Percentiles rank a stretch among this genome's conserved stretches.
phyloP scores from a whole-genome alignment of 192 early-diverging fungal species.

The Backusella sp. region DNA sequence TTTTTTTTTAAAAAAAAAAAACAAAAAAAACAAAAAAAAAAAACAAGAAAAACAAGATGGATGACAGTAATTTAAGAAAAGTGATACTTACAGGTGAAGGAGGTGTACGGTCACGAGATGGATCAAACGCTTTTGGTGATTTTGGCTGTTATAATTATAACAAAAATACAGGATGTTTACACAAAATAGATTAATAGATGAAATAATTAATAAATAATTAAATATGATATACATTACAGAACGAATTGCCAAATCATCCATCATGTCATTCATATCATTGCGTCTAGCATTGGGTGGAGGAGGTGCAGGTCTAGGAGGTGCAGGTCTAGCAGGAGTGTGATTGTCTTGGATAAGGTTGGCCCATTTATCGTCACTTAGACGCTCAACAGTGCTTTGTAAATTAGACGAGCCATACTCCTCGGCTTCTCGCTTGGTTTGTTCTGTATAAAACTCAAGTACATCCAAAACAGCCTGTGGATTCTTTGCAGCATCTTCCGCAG shows the following conservation, averaged over 20 bases:
- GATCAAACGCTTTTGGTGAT: constrained; percentile 1
- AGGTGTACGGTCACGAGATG: neutral
- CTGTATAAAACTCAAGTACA: constrained; percentile 97
- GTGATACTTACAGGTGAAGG: constrained; percentile 6
- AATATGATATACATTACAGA: constrained; percentile 1
- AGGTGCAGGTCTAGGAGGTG: constrained; percentile 25
- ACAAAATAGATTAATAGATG: neutral
- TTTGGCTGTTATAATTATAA: neutral
- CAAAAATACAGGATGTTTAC: neutral
- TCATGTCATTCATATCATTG: constrained; percentile 33
- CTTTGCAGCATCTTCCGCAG: constrained; percentile 95
- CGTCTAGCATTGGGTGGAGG: constrained; percentile 28
- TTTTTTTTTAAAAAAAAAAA: constrained; percentile 36
- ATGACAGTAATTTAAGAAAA: constrained; percentile 48
- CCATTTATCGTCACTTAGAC: constrained; percentile 41
- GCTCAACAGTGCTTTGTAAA: constrained; percentile 20
- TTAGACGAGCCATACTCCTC: constrained; percentile 44
- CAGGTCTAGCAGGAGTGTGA: constrained; percentile 8
- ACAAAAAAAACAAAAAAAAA: neutral
- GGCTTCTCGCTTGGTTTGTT: constrained; percentile 61
- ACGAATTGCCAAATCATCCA: constrained; percentile 34
- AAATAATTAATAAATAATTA: neutral
- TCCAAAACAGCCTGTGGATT: constrained; percentile 99
- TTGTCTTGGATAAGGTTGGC: constrained; percentile 53
- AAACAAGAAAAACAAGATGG: neutral